Evolutionary conservation across 495 filamentous ascomycete species (phyloP).

Genomic region (Lasiosphaeria ovina): DNA sequence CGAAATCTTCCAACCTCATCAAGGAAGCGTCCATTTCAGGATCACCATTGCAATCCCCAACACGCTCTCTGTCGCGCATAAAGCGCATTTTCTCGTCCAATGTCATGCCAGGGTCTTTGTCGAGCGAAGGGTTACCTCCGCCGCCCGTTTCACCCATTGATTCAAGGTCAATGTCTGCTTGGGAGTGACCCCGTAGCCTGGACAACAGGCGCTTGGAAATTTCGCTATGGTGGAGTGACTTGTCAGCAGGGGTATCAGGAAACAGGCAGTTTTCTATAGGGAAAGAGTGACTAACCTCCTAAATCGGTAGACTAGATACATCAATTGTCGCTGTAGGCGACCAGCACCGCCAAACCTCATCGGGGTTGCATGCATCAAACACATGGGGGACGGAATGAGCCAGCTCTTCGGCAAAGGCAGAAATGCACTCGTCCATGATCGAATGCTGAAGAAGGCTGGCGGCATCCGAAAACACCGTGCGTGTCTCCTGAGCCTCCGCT

Average conservation of each 20-base stretch:
- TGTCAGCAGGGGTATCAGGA: not conserved
- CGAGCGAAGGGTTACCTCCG: too few species aligned
- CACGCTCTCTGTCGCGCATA: not conserved
- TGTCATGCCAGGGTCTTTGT: not conserved
- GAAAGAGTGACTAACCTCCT: not conserved
- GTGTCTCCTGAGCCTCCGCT: too few species aligned
- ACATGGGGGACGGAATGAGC: too few species aligned
- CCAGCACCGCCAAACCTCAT: too few species aligned
- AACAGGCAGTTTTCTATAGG: not conserved
- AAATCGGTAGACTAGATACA: conserved; percentile 6
- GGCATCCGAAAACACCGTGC: too few species aligned
- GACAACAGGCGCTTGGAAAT: not conserved
- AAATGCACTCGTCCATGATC: too few species aligned
- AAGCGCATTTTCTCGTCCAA: not conserved
- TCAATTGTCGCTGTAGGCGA: conserved; percentile 6
- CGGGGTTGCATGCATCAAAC: too few species aligned
- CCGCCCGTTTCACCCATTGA: too few species aligned
- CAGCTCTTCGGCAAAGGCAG: too few species aligned
- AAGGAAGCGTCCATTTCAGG: not conserved
- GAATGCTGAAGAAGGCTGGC: too few species aligned
- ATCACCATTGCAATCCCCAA: not conserved
- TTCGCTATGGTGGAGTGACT: not conserved
- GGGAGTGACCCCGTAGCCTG: not conserved
- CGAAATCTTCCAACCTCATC: not conserved
- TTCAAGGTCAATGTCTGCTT: not conserved